These are phyloP conservation scores for Trichosporon coremiiforme DNA, from an alignment of 1,284 basidiomycete species.

Conservation along the genomic window DNA sequence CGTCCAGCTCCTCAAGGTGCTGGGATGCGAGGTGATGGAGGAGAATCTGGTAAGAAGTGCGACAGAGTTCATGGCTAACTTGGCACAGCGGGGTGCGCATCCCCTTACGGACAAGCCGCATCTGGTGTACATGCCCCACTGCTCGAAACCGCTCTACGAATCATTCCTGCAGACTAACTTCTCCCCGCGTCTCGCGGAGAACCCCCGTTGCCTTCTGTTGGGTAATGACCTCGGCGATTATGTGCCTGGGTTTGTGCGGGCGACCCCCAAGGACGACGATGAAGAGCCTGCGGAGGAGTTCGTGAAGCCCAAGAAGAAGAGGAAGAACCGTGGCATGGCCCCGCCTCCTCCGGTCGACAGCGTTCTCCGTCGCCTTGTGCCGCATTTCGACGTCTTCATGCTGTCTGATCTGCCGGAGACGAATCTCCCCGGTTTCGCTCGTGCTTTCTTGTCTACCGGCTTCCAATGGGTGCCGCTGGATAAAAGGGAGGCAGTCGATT, in stretches of 20 bases:
- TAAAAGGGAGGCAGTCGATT: slow-evolving; percentile 40
- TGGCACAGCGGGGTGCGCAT: slow-evolving; percentile 38
- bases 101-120: slow-evolving; percentile 31
- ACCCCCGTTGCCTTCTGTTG: slow-evolving; percentile 37
- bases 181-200: slow-evolving; percentile 25
- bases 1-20: slow-evolving; percentile 31
- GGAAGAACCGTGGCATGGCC: slow-evolving; percentile 35
- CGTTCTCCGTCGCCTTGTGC: slow-evolving; percentile 48
- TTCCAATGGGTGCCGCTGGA: slow-evolving; percentile 46
- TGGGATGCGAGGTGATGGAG: slow-evolving; percentile 34
- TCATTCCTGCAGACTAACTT: slow-evolving; percentile 44
- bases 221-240: slow-evolving; percentile 53
- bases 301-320: slow-evolving; percentile 51
- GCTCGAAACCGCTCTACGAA: slow-evolving; percentile 49
- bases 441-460: slow-evolving; percentile 48
- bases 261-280: not conserved
- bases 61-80: slow-evolving; percentile 12
- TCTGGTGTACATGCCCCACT: slow-evolving; percentile 52
- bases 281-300: slow-evolving; percentile 36
- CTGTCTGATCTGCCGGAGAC: slow-evolving; percentile 47
- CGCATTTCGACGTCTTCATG: slow-evolving; percentile 38
- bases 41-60: slow-evolving; percentile 41
- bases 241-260: slow-evolving; percentile 38
- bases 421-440: slow-evolving; percentile 51
- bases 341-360: slow-evolving; percentile 34